Evolutionary conservation across 805 yeast genomes (phyloP), one percentile per base, ranked within the genome.

Genomic region (Blastobotrys robertii): DNA sequence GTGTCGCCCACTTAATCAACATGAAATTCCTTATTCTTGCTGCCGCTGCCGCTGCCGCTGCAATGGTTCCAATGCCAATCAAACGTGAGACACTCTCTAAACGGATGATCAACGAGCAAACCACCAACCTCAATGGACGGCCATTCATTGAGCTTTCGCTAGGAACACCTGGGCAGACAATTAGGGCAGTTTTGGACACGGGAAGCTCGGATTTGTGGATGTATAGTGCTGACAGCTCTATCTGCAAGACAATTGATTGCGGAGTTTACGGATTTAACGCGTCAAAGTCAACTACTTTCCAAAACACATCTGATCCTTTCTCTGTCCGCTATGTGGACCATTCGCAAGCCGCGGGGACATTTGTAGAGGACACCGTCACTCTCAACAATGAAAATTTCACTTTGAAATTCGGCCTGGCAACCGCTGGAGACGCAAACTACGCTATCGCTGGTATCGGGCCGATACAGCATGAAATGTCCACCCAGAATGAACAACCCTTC

Each of bases 151-250:
- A 90, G 60, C 84, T 92, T 55, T 70, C 78, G 45, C 58, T 92
- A 46, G 98, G 98, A 54, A 83, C 95, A 33, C 98, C 98, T 8
- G 85, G 84, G 39, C 98, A 92, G 70, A 63, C 75, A n/a, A 90
- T 92, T 67, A 90, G 90, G 72, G 97, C 92, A 39, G 78, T 92
- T 50, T 72, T 92, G 58, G 98, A 92, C 66, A 90, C 98, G 19
- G 98, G 98, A 33, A 84, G 95, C 37, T 84, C 97, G 37, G 92
- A 92, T 67, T 72, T 92, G 68, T 92, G 98, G 98, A 86, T 92
- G 50, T 66, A 62, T 52, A 63, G 66, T 32, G 57, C 64, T 12
- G 44, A 59, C 14, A 51, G 53, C 12, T 45, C 61, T 8, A 25
- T 30, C 36, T 38, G 37, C n/a, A 41, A 37, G 5, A 25, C 15